phyloP scores from a whole-genome alignment of 1,139 yeast species.

The Geotrichum klebahnii region DNA sequence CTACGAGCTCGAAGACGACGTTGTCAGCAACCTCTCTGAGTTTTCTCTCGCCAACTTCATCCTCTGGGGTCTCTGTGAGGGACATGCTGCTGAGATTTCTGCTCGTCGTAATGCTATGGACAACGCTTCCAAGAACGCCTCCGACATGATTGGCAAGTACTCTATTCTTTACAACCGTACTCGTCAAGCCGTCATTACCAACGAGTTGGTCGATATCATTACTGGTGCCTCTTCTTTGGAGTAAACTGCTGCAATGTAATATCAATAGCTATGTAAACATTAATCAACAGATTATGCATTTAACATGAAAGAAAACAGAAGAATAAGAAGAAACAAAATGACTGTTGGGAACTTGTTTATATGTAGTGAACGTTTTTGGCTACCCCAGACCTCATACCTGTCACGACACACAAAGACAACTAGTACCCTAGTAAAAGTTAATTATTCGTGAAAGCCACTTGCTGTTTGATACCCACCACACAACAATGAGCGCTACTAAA shows the following conservation, averaged over 20 bases:
- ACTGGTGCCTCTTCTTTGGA: slow-evolving; percentile 99
- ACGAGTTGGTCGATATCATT: slow-evolving; percentile 97
- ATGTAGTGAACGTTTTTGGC: no score
- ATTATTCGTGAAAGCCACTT: no score
- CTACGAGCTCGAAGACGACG: slow-evolving; percentile 76
- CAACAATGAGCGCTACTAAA: not conserved
- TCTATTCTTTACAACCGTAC: slow-evolving; percentile 98
- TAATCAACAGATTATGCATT: not conserved
- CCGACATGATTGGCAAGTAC: slow-evolving; percentile 95
- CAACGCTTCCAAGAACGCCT: slow-evolving; percentile 98
- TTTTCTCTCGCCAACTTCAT: slow-evolving; percentile 87
- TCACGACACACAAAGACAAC: no score
- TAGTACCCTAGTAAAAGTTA: no score
- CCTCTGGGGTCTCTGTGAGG: slow-evolving; percentile 92
- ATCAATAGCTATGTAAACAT: not conserved
- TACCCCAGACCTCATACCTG: no score
- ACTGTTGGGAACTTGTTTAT: no score
- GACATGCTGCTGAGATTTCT: slow-evolving; percentile 95
- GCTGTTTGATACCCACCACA: no score
- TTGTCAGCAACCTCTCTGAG: slow-evolving; percentile 56
- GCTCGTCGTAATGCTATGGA: slow-evolving; percentile 99
- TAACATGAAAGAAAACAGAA: no score
- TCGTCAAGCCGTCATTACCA: slow-evolving; percentile 99
- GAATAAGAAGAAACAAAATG: no score
- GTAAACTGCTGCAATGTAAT: slow-evolving; percentile 41